phyloP scores from a whole-genome alignment of 257 asterid genomes.

The Lantana camara region DNA sequence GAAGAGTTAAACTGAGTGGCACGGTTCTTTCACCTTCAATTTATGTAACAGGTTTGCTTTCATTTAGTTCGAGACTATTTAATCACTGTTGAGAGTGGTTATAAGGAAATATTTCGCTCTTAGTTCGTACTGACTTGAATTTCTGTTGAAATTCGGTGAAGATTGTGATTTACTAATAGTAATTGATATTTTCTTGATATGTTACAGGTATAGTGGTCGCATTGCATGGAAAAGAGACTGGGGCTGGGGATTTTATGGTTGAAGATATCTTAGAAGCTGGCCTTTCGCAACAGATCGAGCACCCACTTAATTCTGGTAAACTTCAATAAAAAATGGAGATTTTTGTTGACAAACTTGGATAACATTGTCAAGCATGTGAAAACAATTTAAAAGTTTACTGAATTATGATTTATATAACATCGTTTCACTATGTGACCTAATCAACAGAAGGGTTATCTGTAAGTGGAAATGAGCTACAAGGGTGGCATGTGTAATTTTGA shows the following conservation, averaged over 20 bases:
- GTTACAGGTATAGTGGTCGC: slow-evolving; percentile 77
- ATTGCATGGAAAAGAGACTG: slow-evolving; percentile 84
- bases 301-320: slow-evolving; percentile 64
- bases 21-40: slow-evolving; percentile 62
- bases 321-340: no score
- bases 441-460: no score
- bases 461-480: neutral
- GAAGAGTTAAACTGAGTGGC: slow-evolving; percentile 89
- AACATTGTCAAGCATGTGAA: no score
- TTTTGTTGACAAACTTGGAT: no score
- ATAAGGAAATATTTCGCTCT: neutral
- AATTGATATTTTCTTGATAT: slow-evolving; percentile 12
- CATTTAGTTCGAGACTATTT: slow-evolving; percentile 19
- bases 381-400: no score
- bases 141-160: slow-evolving; percentile 3
- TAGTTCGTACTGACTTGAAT: no score
- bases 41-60: slow-evolving; percentile 76
- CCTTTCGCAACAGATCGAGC: slow-evolving; percentile 80
- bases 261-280: slow-evolving; percentile 88
- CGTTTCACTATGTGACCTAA: no score
- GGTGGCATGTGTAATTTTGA: no score
- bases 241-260: slow-evolving; percentile 82
- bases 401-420: no score
- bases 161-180: neutral
- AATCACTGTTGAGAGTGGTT: slow-evolving; percentile 12